These are phyloP conservation scores for Cladosporium halotolerans DNA, from an alignment of 2,329 filamentous ascomycete species.

Conservation along the genomic window DNA sequence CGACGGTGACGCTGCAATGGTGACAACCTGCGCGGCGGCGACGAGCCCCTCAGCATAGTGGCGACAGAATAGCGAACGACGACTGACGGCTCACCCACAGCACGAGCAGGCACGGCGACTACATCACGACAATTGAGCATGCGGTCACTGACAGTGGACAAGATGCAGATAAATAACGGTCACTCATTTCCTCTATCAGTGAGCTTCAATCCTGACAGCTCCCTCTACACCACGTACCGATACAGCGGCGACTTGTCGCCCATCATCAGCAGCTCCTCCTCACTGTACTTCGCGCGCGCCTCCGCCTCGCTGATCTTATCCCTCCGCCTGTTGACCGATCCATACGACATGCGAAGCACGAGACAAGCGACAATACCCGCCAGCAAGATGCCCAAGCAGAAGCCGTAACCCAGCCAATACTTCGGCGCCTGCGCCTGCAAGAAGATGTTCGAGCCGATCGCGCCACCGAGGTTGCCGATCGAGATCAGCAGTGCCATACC, in stretches of 20 bases:
- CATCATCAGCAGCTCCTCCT: constrained; percentile 31
- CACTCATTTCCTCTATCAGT: no score
- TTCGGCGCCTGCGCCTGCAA: constrained; percentile 39
- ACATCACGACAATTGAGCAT: no score
- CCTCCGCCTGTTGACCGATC: constrained; percentile 30
- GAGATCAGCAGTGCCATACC: constrained; percentile 48
- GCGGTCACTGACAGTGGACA: no score
- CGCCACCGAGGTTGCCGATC: constrained; percentile 46
- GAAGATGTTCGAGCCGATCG: constrained; percentile 49
- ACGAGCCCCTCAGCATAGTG: neutral
- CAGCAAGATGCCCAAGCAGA: constrained; percentile 20
- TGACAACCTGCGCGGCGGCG: no score
- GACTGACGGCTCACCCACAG: neutral
- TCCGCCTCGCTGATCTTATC: constrained; percentile 29
- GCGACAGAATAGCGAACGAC: neutral
- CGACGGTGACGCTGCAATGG: no score
- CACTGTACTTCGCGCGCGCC: constrained; percentile 29
- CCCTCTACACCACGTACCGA: constrained; percentile 19
- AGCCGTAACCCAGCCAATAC: constrained; percentile 46
- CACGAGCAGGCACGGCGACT: neutral
- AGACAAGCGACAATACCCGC: constrained; percentile 18
- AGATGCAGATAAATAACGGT: neutral
- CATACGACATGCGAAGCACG: constrained; percentile 24
- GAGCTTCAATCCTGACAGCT: no score
- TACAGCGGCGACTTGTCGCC: constrained; percentile 35